Percentiles rank a stretch among this genome's conserved stretches.
Conservation (phyloP, 73 alveolate genomes). For the Symbiodinium pilosum region DNA sequence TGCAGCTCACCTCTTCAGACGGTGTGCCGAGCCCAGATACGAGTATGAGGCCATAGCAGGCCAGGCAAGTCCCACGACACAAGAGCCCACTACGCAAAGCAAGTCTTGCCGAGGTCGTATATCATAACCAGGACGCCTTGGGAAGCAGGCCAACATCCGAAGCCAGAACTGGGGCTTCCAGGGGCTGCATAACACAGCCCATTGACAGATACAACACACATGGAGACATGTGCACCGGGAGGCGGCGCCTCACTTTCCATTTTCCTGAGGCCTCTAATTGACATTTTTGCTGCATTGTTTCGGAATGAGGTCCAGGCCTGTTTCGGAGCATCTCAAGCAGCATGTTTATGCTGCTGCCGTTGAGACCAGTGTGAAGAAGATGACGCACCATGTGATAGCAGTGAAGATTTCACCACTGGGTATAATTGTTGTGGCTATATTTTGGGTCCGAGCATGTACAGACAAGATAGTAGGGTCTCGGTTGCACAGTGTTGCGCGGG, state of each 20-base stretch:
- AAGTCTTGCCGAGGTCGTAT: background rate
- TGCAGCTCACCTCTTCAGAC: background rate
- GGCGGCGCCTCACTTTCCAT: slow-evolving; percentile 1
- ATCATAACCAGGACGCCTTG: background rate
- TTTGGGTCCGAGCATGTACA: too few species aligned
- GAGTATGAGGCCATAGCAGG: too few species aligned
- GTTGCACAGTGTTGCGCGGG: too few species aligned
- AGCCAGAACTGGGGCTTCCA: too few species aligned
- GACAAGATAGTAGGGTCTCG: too few species aligned
- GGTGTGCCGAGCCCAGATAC: background rate
- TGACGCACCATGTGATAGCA: too few species aligned
- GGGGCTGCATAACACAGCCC: background rate
- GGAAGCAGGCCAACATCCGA: slow-evolving; percentile 23
- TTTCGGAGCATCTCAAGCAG: too few species aligned
- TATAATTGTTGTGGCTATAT: too few species aligned
- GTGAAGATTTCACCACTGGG: too few species aligned
- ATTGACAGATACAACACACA: background rate
- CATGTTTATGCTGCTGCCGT: background rate
- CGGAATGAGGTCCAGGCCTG: too few species aligned
- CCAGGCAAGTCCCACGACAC: background rate
- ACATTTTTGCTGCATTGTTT: too few species aligned
- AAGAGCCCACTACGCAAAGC: background rate
- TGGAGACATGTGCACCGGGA: background rate
- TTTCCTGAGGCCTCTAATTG: background rate
- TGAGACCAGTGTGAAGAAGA: too few species aligned